Percentiles rank a stretch among this genome's conserved stretches.
Evolutionary conservation across 169 alveolate species (phyloP).

Genomic region (Eimeria falciformis): DNA sequence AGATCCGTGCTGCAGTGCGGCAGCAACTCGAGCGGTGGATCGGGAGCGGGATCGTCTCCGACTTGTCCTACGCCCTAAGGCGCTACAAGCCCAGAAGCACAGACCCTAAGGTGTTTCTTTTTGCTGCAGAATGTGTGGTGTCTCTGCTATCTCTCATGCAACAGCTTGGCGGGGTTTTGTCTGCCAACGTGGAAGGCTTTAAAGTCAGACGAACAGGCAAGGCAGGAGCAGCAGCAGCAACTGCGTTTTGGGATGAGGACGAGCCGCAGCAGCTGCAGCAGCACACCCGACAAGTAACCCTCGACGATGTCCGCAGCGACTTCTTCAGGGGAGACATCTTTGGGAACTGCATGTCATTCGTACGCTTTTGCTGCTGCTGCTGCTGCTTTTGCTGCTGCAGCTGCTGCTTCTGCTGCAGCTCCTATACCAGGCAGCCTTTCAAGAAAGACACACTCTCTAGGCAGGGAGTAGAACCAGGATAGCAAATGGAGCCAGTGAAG

Average conservation of each 20-base stretch:
- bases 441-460: neutral
- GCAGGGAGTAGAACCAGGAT: neutral
- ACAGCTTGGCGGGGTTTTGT: constrained; percentile 43
- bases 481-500: neutral
- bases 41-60: constrained; percentile 62
- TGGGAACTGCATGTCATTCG: constrained; percentile 37
- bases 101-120: constrained; percentile 52
- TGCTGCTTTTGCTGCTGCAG: neutral
- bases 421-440: neutral
- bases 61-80: constrained; percentile 20
- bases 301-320: constrained; percentile 63
- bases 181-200: constrained; percentile 4
- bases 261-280: constrained; percentile 4
- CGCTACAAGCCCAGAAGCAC: constrained; percentile 12
- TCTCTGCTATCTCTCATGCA: constrained; percentile 14
- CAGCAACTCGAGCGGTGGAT: constrained; percentile 46
- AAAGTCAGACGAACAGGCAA: neutral
- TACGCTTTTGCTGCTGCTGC: constrained; percentile 10
- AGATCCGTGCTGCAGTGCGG: constrained; percentile 63
- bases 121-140: constrained; percentile 45
- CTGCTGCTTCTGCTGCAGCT: constrained; percentile 21
- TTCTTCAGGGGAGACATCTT: constrained; percentile 67
- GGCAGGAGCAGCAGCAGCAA: constrained; percentile 28
- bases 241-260: constrained; percentile 3
- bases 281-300: constrained; percentile 14